Conservation (phyloP, 768 basidiomycete genomes). For the Mycena rosella region DNA sequence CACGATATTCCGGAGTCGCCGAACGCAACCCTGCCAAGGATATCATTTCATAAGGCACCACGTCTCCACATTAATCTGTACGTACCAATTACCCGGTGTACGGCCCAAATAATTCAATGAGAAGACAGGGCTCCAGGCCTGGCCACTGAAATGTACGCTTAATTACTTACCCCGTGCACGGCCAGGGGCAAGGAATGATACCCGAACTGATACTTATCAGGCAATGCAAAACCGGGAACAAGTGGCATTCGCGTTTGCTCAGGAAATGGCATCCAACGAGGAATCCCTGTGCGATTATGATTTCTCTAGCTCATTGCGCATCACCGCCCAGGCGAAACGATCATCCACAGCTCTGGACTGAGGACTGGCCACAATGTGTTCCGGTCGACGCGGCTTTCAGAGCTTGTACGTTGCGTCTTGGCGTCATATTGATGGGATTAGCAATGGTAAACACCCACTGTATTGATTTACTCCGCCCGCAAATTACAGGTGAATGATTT, state of each 20-base stretch:
- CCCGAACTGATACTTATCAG: neutral
- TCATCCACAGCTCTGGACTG: slow-evolving; percentile 11
- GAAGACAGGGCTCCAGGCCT: too few relatives aligned
- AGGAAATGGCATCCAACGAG: slow-evolving; percentile 17
- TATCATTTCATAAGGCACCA: slow-evolving; percentile 14
- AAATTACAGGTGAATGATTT: slow-evolving; percentile 14
- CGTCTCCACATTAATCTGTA: slow-evolving; percentile 14
- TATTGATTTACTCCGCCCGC: slow-evolving; percentile 14
- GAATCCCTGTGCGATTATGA: slow-evolving; percentile 9
- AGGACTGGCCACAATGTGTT: slow-evolving; percentile 18
- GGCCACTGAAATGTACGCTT: too few relatives aligned
- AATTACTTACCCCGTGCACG: neutral
- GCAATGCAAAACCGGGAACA: neutral
- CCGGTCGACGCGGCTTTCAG: slow-evolving; percentile 9
- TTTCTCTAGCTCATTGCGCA: slow-evolving; percentile 9
- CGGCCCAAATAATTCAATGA: too few relatives aligned
- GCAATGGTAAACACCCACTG: slow-evolving; percentile 8
- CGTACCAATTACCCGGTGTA: slow-evolving; percentile 14
- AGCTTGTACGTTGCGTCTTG: slow-evolving; percentile 12
- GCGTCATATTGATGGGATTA: slow-evolving; percentile 5
- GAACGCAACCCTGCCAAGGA: slow-evolving; percentile 12
- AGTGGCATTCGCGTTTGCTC: slow-evolving; percentile 13
- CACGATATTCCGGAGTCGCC: too few relatives aligned
- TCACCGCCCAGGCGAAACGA: slow-evolving; percentile 15
- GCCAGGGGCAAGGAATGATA: neutral